These are phyloP conservation scores for Metschnikowia lochheadii DNA, from an alignment of 805 yeast genomes.

Conservation along the genomic window DNA sequence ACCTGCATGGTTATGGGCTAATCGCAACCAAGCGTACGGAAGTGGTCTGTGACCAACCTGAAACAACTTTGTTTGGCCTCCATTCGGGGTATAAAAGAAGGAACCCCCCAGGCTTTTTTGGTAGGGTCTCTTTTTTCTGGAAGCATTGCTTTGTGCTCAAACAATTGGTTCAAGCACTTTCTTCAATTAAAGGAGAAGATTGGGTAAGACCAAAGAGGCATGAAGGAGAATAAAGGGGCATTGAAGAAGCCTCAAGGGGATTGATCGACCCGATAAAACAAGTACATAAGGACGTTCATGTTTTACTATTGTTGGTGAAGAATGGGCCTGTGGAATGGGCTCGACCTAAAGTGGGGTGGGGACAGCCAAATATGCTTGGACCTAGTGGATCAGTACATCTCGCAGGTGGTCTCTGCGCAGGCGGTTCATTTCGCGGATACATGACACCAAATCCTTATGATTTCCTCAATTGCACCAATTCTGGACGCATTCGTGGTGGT, in stretches of 20 bases:
- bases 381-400: neutral
- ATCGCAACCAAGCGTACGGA: neutral
- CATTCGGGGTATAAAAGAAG: neutral
- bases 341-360: neutral
- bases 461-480: slow-evolving; percentile 13
- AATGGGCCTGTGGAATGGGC: neutral
- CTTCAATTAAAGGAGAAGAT: no score
- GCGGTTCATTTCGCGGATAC: neutral
- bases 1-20: neutral
- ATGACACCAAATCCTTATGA: slow-evolving; percentile 3
- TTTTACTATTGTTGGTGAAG: neutral
- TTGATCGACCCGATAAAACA: no score
- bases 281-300: neutral
- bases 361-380: neutral
- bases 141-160: neutral
- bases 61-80: neutral
- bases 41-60: neutral
- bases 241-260: no score
- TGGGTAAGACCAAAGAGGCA: no score
- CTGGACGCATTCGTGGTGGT: slow-evolving; percentile 12
- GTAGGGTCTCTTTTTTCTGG: neutral
- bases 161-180: neutral
- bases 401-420: neutral
- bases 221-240: no score
- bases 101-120: no score